Percentiles rank a stretch among this genome's conserved stretches.
Evolutionary conservation across 2,329 filamentous ascomycete species (phyloP).

Genomic region (Hymenoscyphus linearis): DNA sequence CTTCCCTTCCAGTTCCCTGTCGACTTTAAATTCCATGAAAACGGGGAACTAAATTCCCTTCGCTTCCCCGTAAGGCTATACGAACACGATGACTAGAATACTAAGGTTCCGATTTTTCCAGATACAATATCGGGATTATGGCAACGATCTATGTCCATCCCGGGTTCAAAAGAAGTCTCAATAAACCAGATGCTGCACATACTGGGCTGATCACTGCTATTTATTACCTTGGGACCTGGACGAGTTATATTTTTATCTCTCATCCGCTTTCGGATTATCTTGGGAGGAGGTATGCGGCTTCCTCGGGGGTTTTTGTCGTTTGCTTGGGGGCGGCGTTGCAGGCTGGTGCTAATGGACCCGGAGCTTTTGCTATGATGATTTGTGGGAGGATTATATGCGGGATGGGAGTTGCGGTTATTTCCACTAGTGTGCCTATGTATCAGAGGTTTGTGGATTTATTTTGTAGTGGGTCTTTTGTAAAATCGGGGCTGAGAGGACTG

Average conservation of each 20-base stretch:
- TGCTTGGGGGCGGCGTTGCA: conserved; percentile 46
- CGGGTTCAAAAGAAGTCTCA: conserved; percentile 45
- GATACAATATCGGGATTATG: conserved; percentile 54
- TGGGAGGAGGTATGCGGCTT: conserved; percentile 47
- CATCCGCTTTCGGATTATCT: conserved; percentile 46
- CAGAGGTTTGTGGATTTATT: conserved; percentile 40
- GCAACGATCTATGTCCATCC: conserved; percentile 51
- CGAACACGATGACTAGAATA: background rate
- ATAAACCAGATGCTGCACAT: conserved; percentile 39
- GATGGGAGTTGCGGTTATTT: conserved; percentile 48
- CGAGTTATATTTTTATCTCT: conserved; percentile 50
- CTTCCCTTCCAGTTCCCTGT: no score
- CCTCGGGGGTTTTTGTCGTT: conserved; percentile 42
- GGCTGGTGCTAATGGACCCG: conserved; percentile 37
- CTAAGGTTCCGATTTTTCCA: conserved; percentile 20
- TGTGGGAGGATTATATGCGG: conserved; percentile 48
- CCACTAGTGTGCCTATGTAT: conserved; percentile 52
- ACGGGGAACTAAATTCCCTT: no score
- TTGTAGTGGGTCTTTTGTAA: background rate
- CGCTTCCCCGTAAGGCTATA: background rate
- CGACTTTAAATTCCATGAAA: no score
- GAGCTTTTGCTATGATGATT: conserved; percentile 44
- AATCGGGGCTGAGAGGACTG: background rate
- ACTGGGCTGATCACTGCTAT: conserved; percentile 50
- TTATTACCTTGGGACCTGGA: conserved; percentile 53